phyloP scores from a whole-genome alignment of 768 basidiomycete genomes.

The Albatrellus ellisii region DNA sequence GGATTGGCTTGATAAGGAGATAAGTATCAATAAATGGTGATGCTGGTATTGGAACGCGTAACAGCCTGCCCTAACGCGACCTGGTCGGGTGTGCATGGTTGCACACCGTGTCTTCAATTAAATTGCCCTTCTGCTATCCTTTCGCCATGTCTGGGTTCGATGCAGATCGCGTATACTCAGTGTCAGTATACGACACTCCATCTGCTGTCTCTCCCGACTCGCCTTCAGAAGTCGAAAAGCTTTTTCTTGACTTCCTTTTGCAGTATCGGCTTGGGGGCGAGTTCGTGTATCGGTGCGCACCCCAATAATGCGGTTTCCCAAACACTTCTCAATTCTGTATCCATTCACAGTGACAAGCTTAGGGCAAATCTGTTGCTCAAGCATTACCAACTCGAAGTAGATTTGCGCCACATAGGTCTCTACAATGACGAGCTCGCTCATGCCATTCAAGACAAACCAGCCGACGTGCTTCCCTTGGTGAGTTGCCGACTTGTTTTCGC shows the following conservation, averaged over 20 bases:
- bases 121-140: neutral
- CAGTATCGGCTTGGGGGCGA: slow-evolving; percentile 82
- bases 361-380: slow-evolving; percentile 83
- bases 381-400: slow-evolving; percentile 54
- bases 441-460: slow-evolving; percentile 78
- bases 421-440: slow-evolving; percentile 95
- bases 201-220: slow-evolving; percentile 47
- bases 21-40: neutral
- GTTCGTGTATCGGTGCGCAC: slow-evolving; percentile 82
- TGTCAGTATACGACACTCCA: slow-evolving; percentile 60
- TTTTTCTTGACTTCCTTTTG: slow-evolving; percentile 75
- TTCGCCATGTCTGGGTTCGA: slow-evolving; percentile 78
- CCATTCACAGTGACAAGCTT: slow-evolving; percentile 60
- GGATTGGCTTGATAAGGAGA: no score
- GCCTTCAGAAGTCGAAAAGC: slow-evolving; percentile 69
- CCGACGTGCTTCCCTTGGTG: slow-evolving; percentile 81
- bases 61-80: slow-evolving; percentile 2
- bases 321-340: neutral
- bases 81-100: neutral
- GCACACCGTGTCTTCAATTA: slow-evolving; percentile 5
- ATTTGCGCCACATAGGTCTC: slow-evolving; percentile 35
- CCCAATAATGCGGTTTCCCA: neutral
- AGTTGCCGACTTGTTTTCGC: slow-evolving; percentile 15
- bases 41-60: neutral
- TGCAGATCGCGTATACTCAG: slow-evolving; percentile 65